Percentiles rank a stretch among this genome's conserved stretches.
phyloP scores from a whole-genome alignment of 805 yeast species.

The Candida koratica region DNA sequence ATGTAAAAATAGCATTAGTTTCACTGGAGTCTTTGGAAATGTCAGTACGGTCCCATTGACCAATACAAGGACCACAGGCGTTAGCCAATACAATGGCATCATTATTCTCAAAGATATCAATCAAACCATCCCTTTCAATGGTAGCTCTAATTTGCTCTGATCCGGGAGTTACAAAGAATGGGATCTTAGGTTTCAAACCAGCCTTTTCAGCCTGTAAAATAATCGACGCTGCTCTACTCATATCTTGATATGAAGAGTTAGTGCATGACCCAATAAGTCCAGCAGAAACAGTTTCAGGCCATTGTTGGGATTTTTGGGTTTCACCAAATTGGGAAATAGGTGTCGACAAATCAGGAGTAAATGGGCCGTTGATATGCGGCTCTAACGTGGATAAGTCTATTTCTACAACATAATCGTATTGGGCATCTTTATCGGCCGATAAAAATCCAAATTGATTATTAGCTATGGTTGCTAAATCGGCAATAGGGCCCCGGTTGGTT shows the following conservation, averaged over 20 bases:
- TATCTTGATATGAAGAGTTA: slow-evolving; percentile 96
- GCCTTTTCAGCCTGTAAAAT: slow-evolving; percentile 81
- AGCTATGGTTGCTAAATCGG: slow-evolving; percentile 68
- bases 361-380: slow-evolving; percentile 97
- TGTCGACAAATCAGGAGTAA: slow-evolving; percentile 96
- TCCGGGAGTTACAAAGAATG: slow-evolving; percentile 95
- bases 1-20: slow-evolving; percentile 87
- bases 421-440: slow-evolving; percentile 81
- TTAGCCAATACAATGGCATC: slow-evolving; percentile 95
- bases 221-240: slow-evolving; percentile 92
- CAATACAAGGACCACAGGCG: slow-evolving; percentile 99
- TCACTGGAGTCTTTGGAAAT: slow-evolving; percentile 60
- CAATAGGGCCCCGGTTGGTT: slow-evolving; percentile 79
- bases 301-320: slow-evolving; percentile 65
- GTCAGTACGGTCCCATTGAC: slow-evolving; percentile 97
- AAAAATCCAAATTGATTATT: slow-evolving; percentile 58
- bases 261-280: slow-evolving; percentile 98
- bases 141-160: slow-evolving; percentile 98
- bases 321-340: slow-evolving; percentile 79
- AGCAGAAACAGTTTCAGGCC: slow-evolving; percentile 86
- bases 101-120: slow-evolving; percentile 80
- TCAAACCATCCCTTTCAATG: slow-evolving; percentile 92
- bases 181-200: slow-evolving; percentile 86
- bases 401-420: slow-evolving; percentile 90
- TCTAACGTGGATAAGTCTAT: slow-evolving; percentile 82